A percentile compares a stretch with the other conserved stretches of the same genome.
These are phyloP conservation scores for Leccinum pallidistipes DNA, from an alignment of 1,284 basidiomycete genomes.

Conservation along the genomic window DNA sequence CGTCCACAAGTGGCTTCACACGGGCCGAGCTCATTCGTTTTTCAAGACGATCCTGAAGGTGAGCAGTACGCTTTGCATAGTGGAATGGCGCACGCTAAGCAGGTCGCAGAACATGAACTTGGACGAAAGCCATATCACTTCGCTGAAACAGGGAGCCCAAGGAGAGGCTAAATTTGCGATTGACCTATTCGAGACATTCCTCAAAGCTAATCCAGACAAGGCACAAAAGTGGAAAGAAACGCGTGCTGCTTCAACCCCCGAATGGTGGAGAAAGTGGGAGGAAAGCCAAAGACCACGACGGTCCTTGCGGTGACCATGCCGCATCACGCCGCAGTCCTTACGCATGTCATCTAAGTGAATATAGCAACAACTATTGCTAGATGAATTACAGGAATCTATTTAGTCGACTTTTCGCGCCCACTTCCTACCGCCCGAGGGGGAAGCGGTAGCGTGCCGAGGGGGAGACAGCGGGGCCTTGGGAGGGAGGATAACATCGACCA, in stretches of 20 bases:
- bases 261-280: constrained; percentile 35
- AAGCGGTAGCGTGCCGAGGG: constrained; percentile 38
- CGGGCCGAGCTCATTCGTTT: constrained; percentile 21
- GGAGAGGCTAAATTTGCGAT: constrained; percentile 20
- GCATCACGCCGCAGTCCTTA: neutral
- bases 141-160: constrained; percentile 11
- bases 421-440: constrained; percentile 50
- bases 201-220: constrained; percentile 28
- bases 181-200: constrained; percentile 28
- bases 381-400: constrained; percentile 16
- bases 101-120: constrained; percentile 20
- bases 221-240: constrained; percentile 24
- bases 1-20: constrained; percentile 27
- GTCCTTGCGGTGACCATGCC: constrained; percentile 4
- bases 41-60: constrained; percentile 32
- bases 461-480: constrained; percentile 41
- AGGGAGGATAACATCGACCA: constrained; percentile 45
- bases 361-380: constrained; percentile 15
- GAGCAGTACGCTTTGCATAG: neutral
- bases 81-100: constrained; percentile 2
- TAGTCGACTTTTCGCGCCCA: constrained; percentile 74
- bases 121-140: constrained; percentile 15
- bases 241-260: constrained; percentile 24
- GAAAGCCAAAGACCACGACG: constrained; percentile 20
- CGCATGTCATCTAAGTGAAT: constrained; percentile 9